Evolutionary conservation across 495 filamentous ascomycete genomes (phyloP).

Genomic region (Pseudoneurospora amorphoporcata): DNA sequence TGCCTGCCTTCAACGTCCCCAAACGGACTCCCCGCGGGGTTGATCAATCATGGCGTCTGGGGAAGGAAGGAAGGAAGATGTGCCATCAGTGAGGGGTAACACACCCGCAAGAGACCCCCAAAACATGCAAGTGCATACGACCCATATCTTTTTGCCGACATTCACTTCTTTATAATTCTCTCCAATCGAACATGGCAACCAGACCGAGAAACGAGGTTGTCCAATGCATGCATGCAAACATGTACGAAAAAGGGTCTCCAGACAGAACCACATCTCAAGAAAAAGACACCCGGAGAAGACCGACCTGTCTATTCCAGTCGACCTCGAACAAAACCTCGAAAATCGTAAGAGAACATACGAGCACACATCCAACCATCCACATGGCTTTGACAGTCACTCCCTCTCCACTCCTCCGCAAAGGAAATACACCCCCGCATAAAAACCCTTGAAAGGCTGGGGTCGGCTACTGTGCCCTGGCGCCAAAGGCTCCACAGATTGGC

Average conservation of each 20-base stretch:
- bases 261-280: background rate
- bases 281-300: background rate
- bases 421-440: background rate
- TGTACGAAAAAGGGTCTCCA: background rate
- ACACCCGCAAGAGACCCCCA: no score
- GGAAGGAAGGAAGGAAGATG: background rate
- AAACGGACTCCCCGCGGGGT: background rate
- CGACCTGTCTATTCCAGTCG: background rate
- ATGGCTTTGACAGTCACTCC: background rate
- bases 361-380: background rate
- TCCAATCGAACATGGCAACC: background rate
- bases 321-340: background rate
- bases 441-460: background rate
- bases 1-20: background rate
- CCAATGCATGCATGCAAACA: background rate
- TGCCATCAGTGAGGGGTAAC: background rate
- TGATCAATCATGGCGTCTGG: background rate
- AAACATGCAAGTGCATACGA: background rate
- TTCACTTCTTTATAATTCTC: background rate
- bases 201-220: background rate
- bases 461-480: background rate
- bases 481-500: background rate
- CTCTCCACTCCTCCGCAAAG: background rate
- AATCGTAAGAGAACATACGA: background rate
- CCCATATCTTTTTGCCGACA: background rate